Evolutionary conservation across 352 stramenopile species (phyloP).

Genomic region (Globisporangium emineosum): DNA sequence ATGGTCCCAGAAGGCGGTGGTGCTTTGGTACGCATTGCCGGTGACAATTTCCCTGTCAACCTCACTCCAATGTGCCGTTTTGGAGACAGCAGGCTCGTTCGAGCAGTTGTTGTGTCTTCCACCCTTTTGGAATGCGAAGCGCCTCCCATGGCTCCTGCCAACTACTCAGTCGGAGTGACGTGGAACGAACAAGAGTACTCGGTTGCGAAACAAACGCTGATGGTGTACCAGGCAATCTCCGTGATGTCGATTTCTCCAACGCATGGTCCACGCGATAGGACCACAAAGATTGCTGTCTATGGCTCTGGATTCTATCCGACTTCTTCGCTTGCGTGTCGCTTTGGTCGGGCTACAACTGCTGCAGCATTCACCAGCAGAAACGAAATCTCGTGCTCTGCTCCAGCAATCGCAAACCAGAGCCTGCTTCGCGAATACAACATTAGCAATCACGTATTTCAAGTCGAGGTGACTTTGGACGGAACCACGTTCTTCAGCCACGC

Average conservation of each 20-base stretch:
- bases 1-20: constrained; percentile 19
- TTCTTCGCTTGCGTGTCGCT: constrained; percentile 24
- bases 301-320: constrained; percentile 27
- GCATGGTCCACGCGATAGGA: constrained; percentile 14
- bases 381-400: constrained; percentile 23
- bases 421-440: background rate
- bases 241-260: constrained; percentile 24
- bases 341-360: constrained; percentile 15
- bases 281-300: constrained; percentile 20
- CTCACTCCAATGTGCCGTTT: constrained; percentile 23
- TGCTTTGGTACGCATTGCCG: constrained; percentile 21
- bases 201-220: constrained; percentile 6
- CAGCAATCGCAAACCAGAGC: background rate
- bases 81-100: constrained; percentile 12
- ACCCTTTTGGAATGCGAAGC: constrained; percentile 26
- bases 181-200: constrained; percentile 38
- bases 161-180: constrained; percentile 29
- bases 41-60: constrained; percentile 16
- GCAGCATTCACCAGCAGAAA: constrained; percentile 25
- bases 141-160: constrained; percentile 23
- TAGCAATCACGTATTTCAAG: background rate
- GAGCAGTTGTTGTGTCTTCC: constrained; percentile 17
- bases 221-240: constrained; percentile 20
- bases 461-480: constrained; percentile 33
- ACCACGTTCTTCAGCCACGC: constrained; percentile 19